Percentiles rank a stretch among this genome's conserved stretches.
phyloP scores from a whole-genome alignment of 106 monocot genomes.

The Cymbidium sinense region DNA sequence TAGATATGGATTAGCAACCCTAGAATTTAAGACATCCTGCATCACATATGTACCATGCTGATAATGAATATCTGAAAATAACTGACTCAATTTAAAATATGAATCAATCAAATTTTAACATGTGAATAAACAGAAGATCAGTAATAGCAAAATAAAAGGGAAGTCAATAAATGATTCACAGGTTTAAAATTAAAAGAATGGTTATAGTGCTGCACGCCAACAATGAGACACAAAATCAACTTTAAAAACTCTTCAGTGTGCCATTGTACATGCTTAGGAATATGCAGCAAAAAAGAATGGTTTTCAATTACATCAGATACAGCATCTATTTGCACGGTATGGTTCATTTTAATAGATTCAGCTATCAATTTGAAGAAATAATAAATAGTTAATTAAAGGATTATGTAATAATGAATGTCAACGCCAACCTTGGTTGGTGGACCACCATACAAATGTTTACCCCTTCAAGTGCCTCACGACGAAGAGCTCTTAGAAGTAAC shows the following conservation, averaged over 20 bases:
- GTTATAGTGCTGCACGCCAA: background rate
- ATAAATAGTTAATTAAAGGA: background rate
- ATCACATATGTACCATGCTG: background rate
- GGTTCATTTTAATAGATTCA: background rate
- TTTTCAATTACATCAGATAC: background rate
- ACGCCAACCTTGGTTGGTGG: conserved; percentile 81
- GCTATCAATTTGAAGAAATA: background rate
- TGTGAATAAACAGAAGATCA: background rate
- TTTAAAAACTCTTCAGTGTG: background rate
- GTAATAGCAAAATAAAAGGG: background rate
- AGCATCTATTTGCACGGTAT: background rate
- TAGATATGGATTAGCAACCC: background rate
- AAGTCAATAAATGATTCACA: conserved; percentile 1
- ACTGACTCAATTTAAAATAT: background rate
- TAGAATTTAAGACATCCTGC: background rate
- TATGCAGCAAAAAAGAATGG: background rate
- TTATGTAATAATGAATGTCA: conserved; percentile 10
- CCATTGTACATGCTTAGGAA: background rate
- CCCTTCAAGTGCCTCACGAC: conserved; percentile 84
- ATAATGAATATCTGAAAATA: background rate
- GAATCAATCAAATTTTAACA: background rate
- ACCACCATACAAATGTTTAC: conserved; percentile 83
- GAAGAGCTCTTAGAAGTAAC: conserved; percentile 81
- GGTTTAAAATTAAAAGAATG: background rate
- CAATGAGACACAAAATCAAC: background rate